These are phyloP conservation scores for Botrytis byssoidea DNA, from an alignment of 2,329 filamentous ascomycete genomes.

Conservation along the genomic window DNA sequence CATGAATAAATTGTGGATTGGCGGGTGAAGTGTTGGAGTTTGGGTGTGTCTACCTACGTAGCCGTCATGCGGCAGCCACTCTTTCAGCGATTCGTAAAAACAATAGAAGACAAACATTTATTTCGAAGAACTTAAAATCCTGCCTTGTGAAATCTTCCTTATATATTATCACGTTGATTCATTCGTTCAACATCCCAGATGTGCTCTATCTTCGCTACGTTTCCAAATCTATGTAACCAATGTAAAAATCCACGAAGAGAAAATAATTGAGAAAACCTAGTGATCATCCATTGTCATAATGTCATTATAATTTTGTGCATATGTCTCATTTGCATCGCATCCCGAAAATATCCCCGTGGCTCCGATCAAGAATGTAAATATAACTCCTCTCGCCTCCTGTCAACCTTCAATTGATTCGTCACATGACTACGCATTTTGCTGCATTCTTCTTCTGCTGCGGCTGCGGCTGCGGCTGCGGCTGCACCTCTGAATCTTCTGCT, in stretches of 20 bases:
- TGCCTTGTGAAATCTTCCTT: neutral
- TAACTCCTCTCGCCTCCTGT: neutral
- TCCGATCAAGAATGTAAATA: neutral
- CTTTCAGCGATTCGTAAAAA: neutral
- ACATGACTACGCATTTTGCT: slow-evolving; percentile 3
- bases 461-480: neutral
- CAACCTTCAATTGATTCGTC: neutral
- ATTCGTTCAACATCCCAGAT: neutral
- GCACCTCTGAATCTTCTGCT: neutral
- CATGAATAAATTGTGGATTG: neutral
- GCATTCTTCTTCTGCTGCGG: neutral
- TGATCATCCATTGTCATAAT: neutral
- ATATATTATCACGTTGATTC: neutral
- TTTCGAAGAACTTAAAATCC: neutral
- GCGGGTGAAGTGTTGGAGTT: neutral
- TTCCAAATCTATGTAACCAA: neutral
- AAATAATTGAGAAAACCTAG: neutral
- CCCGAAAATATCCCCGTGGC: neutral
- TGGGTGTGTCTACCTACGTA: neutral
- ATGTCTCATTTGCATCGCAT: neutral
- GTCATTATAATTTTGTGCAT: neutral
- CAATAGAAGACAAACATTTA: neutral
- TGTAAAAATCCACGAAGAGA: neutral
- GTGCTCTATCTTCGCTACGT: neutral
- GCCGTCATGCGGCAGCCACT: neutral